Conservation (phyloP, 371 early-diverging fungal genomes). For the Lichtheimia corymbifera region DNA sequence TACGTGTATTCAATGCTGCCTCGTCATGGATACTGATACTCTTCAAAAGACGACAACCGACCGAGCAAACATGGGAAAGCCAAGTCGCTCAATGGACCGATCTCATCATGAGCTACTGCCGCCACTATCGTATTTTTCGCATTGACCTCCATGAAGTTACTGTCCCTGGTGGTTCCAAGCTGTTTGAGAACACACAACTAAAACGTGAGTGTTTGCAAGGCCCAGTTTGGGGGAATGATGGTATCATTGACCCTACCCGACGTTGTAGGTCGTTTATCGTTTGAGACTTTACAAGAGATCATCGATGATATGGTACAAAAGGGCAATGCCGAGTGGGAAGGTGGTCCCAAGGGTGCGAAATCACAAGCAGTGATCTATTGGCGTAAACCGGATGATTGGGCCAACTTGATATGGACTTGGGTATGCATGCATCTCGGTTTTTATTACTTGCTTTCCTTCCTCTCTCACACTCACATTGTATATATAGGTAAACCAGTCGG, state of each 20-base stretch:
- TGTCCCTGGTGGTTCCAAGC: slow-evolving; percentile 46
- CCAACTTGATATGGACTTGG: slow-evolving; percentile 76
- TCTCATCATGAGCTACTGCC: slow-evolving; percentile 71
- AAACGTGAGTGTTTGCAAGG: slow-evolving; percentile 44
- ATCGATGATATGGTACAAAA: slow-evolving; percentile 76
- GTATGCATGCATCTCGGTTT: slow-evolving; percentile 37
- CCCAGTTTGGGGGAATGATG: background rate
- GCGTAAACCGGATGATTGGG: slow-evolving; percentile 93
- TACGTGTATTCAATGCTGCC: slow-evolving; percentile 35
- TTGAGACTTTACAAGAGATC: slow-evolving; percentile 66
- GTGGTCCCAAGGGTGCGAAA: slow-evolving; percentile 47
- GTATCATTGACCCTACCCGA: background rate
- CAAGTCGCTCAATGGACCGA: slow-evolving; percentile 81
- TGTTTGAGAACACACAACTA: slow-evolving; percentile 71
- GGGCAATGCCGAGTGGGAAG: slow-evolving; percentile 82
- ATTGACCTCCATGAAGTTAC: slow-evolving; percentile 68
- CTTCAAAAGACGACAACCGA: slow-evolving; percentile 73
- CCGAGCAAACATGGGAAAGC: slow-evolving; percentile 79
- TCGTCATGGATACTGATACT: background rate
- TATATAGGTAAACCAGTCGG: slow-evolving; percentile 64
- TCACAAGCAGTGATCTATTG: slow-evolving; percentile 74
- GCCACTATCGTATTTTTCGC: slow-evolving; percentile 60
- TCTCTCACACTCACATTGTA: too few species aligned
- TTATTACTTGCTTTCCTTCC: too few species aligned
- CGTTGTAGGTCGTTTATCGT: slow-evolving; percentile 49